These are phyloP conservation scores for Curvularia sp. DNA, from an alignment of 2,329 filamentous ascomycete genomes.

Conservation along the genomic window DNA sequence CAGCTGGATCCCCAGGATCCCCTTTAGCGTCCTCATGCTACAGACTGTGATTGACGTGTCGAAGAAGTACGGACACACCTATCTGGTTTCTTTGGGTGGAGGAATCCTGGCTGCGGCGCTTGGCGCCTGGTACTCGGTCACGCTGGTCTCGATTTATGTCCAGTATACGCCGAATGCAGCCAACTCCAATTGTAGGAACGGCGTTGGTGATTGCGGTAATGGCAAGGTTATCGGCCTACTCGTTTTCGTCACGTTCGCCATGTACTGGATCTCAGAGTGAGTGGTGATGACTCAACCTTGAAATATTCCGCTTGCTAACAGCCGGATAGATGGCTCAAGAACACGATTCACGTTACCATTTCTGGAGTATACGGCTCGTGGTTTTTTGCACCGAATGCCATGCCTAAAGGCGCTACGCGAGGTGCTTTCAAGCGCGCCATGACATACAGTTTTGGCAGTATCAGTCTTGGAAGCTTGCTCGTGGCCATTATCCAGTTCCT, in stretches of 20 bases:
- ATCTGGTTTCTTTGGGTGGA: conserved; percentile 82
- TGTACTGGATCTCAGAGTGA: conserved; percentile 87
- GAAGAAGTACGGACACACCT: conserved; percentile 84
- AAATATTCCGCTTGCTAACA: conserved; percentile 58
- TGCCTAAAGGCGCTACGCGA: conserved; percentile 79
- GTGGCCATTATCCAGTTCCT: conserved; percentile 88
- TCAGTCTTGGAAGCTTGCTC: conserved; percentile 83
- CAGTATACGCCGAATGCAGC: conserved; percentile 73
- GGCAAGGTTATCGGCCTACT: conserved; percentile 84
- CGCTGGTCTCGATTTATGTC: conserved; percentile 84
- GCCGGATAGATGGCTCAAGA: conserved; percentile 73
- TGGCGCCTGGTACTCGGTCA: conserved; percentile 85
- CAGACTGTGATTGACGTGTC: conserved; percentile 85
- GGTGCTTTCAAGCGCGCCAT: conserved; percentile 82
- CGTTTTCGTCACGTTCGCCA: conserved; percentile 87
- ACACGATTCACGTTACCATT: conserved; percentile 86
- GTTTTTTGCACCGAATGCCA: conserved; percentile 79
- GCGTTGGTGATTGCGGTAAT: conserved; percentile 70
- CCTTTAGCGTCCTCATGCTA: conserved; percentile 89
- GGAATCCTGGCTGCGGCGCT: conserved; percentile 78
- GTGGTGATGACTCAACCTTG: conserved; percentile 11
- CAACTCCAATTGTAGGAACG: conserved; percentile 63
- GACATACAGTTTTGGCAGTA: conserved; percentile 92
- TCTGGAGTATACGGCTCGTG: conserved; percentile 90
- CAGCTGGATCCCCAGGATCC: conserved; percentile 85